A percentile compares a stretch with the other conserved stretches of the same genome.
Conservation (phyloP, 2,329 filamentous ascomycete genomes). For the Xylaria digitata region DNA sequence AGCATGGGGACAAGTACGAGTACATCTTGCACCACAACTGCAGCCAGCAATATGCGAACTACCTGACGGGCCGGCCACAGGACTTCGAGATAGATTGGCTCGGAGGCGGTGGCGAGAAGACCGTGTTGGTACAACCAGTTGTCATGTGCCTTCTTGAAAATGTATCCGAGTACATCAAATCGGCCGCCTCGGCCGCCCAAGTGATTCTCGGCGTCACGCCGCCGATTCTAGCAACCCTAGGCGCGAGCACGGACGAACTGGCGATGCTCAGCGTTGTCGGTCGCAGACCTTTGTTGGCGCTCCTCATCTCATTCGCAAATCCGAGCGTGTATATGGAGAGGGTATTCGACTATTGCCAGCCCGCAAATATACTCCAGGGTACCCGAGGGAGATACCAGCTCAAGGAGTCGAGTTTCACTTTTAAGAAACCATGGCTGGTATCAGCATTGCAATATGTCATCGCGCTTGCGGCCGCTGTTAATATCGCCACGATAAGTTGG, state of each 20-base stretch:
- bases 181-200: slow-evolving; percentile 40
- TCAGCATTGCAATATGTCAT: slow-evolving; percentile 24
- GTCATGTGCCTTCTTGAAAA: slow-evolving; percentile 39
- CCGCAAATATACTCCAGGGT: slow-evolving; percentile 31
- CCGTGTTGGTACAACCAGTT: slow-evolving; percentile 39
- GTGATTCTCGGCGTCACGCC: slow-evolving; percentile 44
- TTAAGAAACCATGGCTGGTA: slow-evolving; percentile 5
- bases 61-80: slow-evolving; percentile 38
- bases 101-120: slow-evolving; percentile 35
- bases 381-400: slow-evolving; percentile 15
- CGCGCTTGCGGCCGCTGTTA: slow-evolving; percentile 31
- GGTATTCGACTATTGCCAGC: slow-evolving; percentile 39
- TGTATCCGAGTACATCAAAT: slow-evolving; percentile 43
- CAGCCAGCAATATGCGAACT: slow-evolving; percentile 38
- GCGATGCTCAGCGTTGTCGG: slow-evolving; percentile 40
- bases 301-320: slow-evolving; percentile 39
- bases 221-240: slow-evolving; percentile 39
- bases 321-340: slow-evolving; percentile 41
- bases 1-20: slow-evolving; percentile 38
- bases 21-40: slow-evolving; percentile 40
- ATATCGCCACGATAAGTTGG: slow-evolving; percentile 34
- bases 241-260: slow-evolving; percentile 40
- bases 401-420: neutral
- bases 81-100: slow-evolving; percentile 37
- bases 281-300: slow-evolving; percentile 38